A percentile compares a stretch with the other conserved stretches of the same genome.
Evolutionary conservation across 1,284 basidiomycete species (phyloP).

Genomic region (Blastosporella zonata): DNA sequence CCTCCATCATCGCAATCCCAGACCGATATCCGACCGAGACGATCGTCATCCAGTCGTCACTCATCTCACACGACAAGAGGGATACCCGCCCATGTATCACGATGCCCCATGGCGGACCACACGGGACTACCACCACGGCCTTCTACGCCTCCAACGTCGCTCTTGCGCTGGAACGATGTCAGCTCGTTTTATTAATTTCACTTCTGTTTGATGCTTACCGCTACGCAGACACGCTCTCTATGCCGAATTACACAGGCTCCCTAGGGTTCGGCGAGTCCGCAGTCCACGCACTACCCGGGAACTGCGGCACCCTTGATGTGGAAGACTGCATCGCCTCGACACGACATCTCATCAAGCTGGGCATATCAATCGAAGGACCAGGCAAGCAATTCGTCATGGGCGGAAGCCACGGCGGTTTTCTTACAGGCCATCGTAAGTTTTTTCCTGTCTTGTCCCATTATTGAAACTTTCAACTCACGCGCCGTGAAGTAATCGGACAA

Average conservation of each 20-base stretch:
- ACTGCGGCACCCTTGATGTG: slow-evolving; percentile 67
- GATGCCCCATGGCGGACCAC: slow-evolving; percentile 70
- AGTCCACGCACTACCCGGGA: slow-evolving; percentile 42
- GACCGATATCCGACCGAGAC: slow-evolving; percentile 49
- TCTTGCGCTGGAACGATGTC: slow-evolving; percentile 61
- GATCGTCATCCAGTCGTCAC: slow-evolving; percentile 42
- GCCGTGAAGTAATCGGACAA: slow-evolving; percentile 54
- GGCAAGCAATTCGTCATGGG: slow-evolving; percentile 58
- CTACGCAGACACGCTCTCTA: slow-evolving; percentile 56
- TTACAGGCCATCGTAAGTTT: slow-evolving; percentile 55
- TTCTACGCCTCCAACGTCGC: slow-evolving; percentile 45
- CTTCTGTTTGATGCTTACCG: background rate
- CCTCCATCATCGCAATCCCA: slow-evolving; percentile 45
- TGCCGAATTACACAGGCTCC: slow-evolving; percentile 72
- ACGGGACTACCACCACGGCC: slow-evolving; percentile 44
- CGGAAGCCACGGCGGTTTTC: slow-evolving; percentile 75
- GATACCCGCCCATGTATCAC: slow-evolving; percentile 45
- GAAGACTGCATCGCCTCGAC: slow-evolving; percentile 58
- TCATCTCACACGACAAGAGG: slow-evolving; percentile 14
- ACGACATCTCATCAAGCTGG: slow-evolving; percentile 46
- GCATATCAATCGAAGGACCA: slow-evolving; percentile 42
- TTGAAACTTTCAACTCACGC: slow-evolving; percentile 5
- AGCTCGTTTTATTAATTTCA: slow-evolving; percentile 19
- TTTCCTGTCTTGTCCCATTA: background rate
- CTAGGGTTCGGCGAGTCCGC: slow-evolving; percentile 52